Evolutionary conservation across 352 stramenopile species (phyloP), one percentile per base, ranked within the genome.

Genomic region (Phytopythium kandeliae): DNA sequence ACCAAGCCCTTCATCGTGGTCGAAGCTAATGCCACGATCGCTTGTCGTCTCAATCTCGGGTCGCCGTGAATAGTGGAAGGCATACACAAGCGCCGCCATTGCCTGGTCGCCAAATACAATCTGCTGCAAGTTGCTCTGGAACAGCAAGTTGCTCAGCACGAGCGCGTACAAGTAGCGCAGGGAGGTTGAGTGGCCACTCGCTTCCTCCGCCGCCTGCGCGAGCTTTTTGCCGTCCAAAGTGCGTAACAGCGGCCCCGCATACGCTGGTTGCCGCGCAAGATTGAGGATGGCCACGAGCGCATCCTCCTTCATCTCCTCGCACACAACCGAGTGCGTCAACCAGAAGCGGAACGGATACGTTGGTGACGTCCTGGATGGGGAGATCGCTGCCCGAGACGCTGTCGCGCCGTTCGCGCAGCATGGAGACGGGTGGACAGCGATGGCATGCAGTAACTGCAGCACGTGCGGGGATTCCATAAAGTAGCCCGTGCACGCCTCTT

Each of bases 81-180:
- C 78, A 10, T 69, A 65, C 2, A 89, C 62, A 17, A 89, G 56
- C 25, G 69, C 63, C 12, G 65, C 64, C 3, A 89, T 50, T 2
- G 79, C 71, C 37, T 77, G 52, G 36, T 89, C 75, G 0, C 73
- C 77, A 28, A 81, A 81, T 25, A 90, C 64, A 35, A 85, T 54
- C 21, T 85, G 69, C 48, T 89, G 82, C 9, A 90, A 51, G 4
- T 73, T 71, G 26, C 43, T 78, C 37, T 90, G 74, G 37, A 92
- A 88, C 10, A 89, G 52, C 25, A 89, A 42, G 34, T 90, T 89
- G 50, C 69, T 84, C 1, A 92, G 33, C 25, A 89, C 66, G 1
- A 82, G 60, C 7, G 64, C 54, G 48, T 90, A 86, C 1, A 85
- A 63, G 40, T 87, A 89, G 22, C 76, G 71, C 21, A 89, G 63